Base-by-base conservation (phyloP, 352 stramenopile species). In the Pythium scleroteichum region DNA sequence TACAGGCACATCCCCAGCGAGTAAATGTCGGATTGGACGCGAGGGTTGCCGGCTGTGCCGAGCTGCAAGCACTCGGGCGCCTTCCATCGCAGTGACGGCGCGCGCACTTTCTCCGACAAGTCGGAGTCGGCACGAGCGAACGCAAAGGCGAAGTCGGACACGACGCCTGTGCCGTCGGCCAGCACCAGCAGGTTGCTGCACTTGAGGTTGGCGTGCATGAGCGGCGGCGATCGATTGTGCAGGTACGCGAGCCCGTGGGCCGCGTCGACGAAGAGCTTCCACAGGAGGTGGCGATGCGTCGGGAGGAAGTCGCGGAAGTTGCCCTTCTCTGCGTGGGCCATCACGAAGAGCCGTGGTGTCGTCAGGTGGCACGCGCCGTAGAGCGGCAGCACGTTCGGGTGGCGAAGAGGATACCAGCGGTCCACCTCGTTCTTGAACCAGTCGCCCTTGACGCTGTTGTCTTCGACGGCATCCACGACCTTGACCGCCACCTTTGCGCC, bases 131-230 rank as follows among this genome's bases (percentile, higher is more conserved):
- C 32, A 1, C 68, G 72, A n/a, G 68, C 22, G n/a, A 75, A 77
- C 0, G 65, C 68, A 16, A 68, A 71, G 6, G 47, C 44, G 24
- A 80, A 75, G 2, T 71, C 72, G 19, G 71, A 77, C 5, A 80
- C 27, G 44, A 75, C 71, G 17, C 68, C 63, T 5, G 40, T 56
- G 14, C 57, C 62, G 35, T 71, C 32, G 3, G 53, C 57, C 14
- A 64, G 62, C 16, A 80, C 61, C 8, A 80, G 41, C 4, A 80
- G 35, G 33, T 80, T 80, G 17, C 35, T 58, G 63, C 72, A 75
- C 32, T 70, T 77, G 10, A 80, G 32, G 24, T 80, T 80, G 13
- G 62, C 72, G 23, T 80, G 66, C 9, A 77, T 60, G 8, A 75
- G 22, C 33, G 65, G 59, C n/a, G 49, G 55, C 6, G 60, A 69